These are phyloP conservation scores for Scedosporium minutisporum DNA, from an alignment of 2,329 filamentous ascomycete species.

Conservation along the genomic window DNA sequence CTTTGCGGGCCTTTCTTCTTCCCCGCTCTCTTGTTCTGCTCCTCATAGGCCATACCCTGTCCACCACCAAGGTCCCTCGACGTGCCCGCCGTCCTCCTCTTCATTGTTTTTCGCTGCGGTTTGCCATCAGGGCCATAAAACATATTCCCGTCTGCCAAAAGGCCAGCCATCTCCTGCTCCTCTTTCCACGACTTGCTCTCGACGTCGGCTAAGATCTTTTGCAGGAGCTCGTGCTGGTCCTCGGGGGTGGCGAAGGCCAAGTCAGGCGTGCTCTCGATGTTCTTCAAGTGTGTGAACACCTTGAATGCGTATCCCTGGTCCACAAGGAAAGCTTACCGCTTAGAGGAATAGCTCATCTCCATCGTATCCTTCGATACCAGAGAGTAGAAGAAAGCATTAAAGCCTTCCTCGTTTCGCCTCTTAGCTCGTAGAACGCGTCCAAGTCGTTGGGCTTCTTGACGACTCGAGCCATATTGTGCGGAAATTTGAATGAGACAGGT, in stretches of 20 bases:
- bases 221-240: conserved; percentile 76
- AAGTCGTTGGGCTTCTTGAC: conserved; percentile 89
- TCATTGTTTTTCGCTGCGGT: conserved; percentile 14
- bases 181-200: conserved; percentile 53
- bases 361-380: conserved; percentile 94
- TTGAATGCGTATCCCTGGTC: conserved; percentile 99
- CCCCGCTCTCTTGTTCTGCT: conserved; percentile 60
- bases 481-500: conserved; percentile 97
- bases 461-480: conserved; percentile 90
- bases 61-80: conserved; percentile 81
- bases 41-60: conserved; percentile 94
- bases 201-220: conserved; percentile 63
- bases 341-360: conserved; percentile 96
- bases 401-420: conserved; percentile 91
- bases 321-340: conserved; percentile 91
- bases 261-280: conserved; percentile 73
- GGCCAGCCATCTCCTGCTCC: conserved; percentile 9
- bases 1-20: conserved; percentile 30
- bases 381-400: conserved; percentile 98
- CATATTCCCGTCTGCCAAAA: no score
- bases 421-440: conserved; percentile 93
- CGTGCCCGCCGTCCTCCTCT: conserved; percentile 61
- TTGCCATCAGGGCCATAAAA: conserved; percentile 6
- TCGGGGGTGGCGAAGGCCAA: conserved; percentile 70
- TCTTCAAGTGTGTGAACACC: conserved; percentile 90